Conservation (phyloP, 108 stramenopile genomes). For the Skeletonema grethae region DNA sequence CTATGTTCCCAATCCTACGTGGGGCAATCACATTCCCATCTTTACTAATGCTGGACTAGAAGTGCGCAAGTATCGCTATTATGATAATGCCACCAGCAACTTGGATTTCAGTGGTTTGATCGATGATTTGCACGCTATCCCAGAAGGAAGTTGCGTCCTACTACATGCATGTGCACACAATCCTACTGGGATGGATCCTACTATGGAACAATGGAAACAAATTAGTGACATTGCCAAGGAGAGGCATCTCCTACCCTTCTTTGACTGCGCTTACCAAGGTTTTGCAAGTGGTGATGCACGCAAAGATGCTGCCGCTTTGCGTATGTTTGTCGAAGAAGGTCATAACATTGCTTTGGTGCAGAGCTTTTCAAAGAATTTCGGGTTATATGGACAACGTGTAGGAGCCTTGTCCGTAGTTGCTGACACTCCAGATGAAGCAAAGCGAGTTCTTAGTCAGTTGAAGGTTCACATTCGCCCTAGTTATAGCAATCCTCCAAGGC, state of each 20-base stretch:
- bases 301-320: slow-evolving; percentile 92
- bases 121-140: slow-evolving; percentile 85
- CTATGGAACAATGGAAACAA: slow-evolving; percentile 95
- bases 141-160: slow-evolving; percentile 86
- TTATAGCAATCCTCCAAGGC: slow-evolving; percentile 98
- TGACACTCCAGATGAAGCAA: slow-evolving; percentile 86
- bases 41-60: slow-evolving; percentile 92
- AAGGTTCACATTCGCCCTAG: slow-evolving; percentile 96
- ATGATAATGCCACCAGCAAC: slow-evolving; percentile 72
- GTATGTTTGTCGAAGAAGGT: slow-evolving; percentile 97
- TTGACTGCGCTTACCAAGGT: slow-evolving; percentile 98
- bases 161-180: slow-evolving; percentile 99
- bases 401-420: slow-evolving; percentile 95
- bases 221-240: slow-evolving; percentile 84
- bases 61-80: slow-evolving; percentile 92
- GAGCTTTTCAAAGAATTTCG: slow-evolving; percentile 99
- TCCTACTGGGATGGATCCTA: slow-evolving; percentile 97
- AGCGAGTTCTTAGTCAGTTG: slow-evolving; percentile 92
- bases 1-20: slow-evolving; percentile 97
- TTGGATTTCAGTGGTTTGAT: slow-evolving; percentile 91
- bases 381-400: slow-evolving; percentile 97
- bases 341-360: slow-evolving; percentile 93
- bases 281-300: slow-evolving; percentile 96
- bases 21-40: slow-evolving; percentile 99
- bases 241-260: slow-evolving; percentile 88